phyloP scores from a whole-genome alignment of 2,329 filamentous ascomycete genomes.

The Cladorrhinum sp. region DNA sequence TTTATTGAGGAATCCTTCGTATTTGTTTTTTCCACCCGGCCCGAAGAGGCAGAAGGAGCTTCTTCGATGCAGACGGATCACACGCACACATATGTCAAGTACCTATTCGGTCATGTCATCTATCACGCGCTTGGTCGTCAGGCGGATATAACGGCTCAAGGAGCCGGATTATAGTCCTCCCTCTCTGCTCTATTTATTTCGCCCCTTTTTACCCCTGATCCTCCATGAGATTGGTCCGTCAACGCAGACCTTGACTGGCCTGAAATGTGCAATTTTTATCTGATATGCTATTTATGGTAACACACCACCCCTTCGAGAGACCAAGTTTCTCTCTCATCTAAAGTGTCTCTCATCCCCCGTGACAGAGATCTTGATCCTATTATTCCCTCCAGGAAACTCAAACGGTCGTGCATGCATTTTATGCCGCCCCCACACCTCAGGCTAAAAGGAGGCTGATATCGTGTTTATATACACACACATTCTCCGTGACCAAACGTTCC shows the following conservation, averaged over 20 bases:
- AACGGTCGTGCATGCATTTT: background rate
- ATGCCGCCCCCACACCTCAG: slow-evolving; percentile 1
- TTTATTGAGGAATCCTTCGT: no score
- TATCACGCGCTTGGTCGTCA: background rate
- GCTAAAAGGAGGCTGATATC: slow-evolving; percentile 4
- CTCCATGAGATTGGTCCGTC: background rate
- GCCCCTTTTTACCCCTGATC: background rate
- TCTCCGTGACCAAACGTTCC: background rate
- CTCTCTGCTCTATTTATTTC: background rate
- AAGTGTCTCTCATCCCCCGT: background rate
- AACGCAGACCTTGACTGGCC: background rate
- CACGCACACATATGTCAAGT: background rate
- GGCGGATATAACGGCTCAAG: background rate
- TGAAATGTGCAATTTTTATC: no score
- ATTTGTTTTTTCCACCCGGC: background rate
- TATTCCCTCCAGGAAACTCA: background rate
- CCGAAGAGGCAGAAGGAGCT: background rate
- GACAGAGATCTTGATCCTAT: background rate
- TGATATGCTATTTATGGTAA: background rate
- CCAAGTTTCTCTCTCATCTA: background rate
- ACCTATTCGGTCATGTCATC: background rate
- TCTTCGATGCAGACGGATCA: background rate
- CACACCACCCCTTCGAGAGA: background rate
- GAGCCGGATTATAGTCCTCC: background rate
- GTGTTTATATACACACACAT: background rate